Percentiles rank a stretch among this genome's conserved stretches.
Conservation (phyloP, 2,329 filamentous ascomycete species). For the Monosporascus sp. region DNA sequence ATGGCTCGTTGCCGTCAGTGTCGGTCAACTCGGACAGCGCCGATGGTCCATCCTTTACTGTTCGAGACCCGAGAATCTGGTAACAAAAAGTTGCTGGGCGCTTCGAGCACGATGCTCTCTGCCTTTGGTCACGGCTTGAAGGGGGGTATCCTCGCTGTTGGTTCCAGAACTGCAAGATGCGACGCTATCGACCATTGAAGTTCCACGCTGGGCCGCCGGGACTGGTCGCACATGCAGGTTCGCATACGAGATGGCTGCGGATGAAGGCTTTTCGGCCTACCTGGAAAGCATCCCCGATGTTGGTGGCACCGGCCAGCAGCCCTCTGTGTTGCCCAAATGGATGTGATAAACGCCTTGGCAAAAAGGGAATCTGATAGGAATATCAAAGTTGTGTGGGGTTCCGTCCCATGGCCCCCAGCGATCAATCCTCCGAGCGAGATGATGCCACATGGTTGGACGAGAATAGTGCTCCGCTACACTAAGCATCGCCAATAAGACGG, state of each 20-base stretch:
- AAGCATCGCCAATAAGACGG: slow-evolving; percentile 16
- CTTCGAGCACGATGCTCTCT: neutral
- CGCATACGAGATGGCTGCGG: neutral
- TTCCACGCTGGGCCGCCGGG: neutral
- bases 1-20: neutral
- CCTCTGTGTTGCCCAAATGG: neutral
- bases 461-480: neutral
- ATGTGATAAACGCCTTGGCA: neutral
- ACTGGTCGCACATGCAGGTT: neutral
- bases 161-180: neutral
- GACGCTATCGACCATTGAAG: neutral
- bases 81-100: neutral
- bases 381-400: neutral
- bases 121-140: too few species aligned
- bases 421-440: too few species aligned
- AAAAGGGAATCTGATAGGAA: neutral
- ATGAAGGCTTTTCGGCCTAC: neutral
- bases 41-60: neutral
- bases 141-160: neutral
- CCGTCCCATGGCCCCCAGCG: neutral
- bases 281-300: neutral
- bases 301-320: neutral
- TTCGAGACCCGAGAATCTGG: neutral
- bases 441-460: slow-evolving; percentile 1
- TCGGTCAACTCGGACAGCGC: neutral